Base-by-base conservation (phyloP, 371 early-diverging fungal species). In the Mucor sp. region DNA sequence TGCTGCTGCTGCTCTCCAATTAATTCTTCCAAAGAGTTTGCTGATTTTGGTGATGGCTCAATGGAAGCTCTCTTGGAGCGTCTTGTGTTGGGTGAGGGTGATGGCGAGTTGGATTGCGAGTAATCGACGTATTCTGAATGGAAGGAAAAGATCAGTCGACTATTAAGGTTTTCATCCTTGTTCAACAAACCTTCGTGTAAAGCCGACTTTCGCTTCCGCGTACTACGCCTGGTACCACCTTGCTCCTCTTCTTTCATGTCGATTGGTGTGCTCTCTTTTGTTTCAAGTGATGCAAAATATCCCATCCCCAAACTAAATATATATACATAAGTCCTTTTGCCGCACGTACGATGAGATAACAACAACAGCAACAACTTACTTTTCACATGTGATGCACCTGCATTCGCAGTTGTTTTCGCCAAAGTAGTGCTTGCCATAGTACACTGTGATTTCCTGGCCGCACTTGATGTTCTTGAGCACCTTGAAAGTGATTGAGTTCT, bases 361-460 rank as follows among this genome's bases (percentile, higher is more conserved):
- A 30, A 6, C n/a, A n/a, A n/a, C n/a, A n/a, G 30, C 30, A 6
- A 8, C 9, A 17, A 61, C 72, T 65, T 72, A 78, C 80, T 62
- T 83, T 81, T 96, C 96, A 74, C 97, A 98, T 0, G 94, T 95
- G 5, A 81, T 88, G 75, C 98, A 98, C 53, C 93, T 80, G 68
- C 98, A 98, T 65, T 96, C 96, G 56, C 86, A 77, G 74, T 97
- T 97, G 53, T 85, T 81, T 8, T 82, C 81, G 27, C 95, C 97
- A 85, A 98, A 98, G 65, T 98, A 98, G 68, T 92, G 84, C 37
- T 79, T 83, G 28, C 95, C 95, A 69, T 98, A 98, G 68, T 84
- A 88, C 3, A 91, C 90, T 0, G 95, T 94, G 28, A 98, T 80
- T 70, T 98, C 98, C 62, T 95, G 92, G 27, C 96, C 96, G 35